These are phyloP conservation scores for Alternaria sp. DNA, from an alignment of 2,329 filamentous ascomycete genomes.

Conservation along the genomic window DNA sequence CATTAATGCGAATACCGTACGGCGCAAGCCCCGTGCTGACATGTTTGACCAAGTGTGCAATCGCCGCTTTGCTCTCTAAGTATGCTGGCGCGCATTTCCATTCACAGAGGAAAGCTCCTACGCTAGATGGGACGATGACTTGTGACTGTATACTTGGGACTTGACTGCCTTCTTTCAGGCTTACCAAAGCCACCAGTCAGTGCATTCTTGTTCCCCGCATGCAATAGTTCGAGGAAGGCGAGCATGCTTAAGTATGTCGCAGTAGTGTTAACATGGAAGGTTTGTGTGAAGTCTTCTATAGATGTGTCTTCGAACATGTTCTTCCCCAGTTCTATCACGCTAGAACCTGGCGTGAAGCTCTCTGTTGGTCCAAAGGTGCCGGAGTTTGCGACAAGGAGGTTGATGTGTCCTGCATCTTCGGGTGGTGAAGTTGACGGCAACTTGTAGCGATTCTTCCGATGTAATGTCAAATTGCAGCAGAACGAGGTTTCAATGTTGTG, in stretches of 20 bases:
- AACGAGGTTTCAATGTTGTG: neutral
- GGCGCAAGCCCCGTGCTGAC: constrained; percentile 53
- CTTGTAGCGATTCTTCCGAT: neutral
- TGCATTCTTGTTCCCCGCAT: constrained; percentile 46
- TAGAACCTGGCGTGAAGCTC: neutral
- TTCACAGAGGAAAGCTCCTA: neutral
- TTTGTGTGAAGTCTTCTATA: constrained; percentile 38
- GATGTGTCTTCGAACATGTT: neutral
- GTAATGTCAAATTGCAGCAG: neutral
- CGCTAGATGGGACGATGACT: neutral
- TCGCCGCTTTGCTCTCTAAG: neutral
- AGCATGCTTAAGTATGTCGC: constrained; percentile 53
- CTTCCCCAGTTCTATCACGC: neutral
- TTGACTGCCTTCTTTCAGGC: neutral
- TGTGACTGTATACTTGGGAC: neutral
- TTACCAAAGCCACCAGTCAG: neutral
- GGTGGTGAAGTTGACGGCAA: neutral
- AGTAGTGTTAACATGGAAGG: constrained; percentile 43
- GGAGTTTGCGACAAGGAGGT: neutral
- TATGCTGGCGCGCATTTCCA: constrained; percentile 1
- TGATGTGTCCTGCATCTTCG: neutral
- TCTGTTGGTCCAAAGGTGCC: neutral
- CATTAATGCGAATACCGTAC: constrained; percentile 58
- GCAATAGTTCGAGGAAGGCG: constrained; percentile 53
- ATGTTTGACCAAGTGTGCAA: constrained; percentile 56